Evolutionary conservation across 2,329 filamentous ascomycete species (phyloP).

Genomic region (Fusarium oxysporum): DNA sequence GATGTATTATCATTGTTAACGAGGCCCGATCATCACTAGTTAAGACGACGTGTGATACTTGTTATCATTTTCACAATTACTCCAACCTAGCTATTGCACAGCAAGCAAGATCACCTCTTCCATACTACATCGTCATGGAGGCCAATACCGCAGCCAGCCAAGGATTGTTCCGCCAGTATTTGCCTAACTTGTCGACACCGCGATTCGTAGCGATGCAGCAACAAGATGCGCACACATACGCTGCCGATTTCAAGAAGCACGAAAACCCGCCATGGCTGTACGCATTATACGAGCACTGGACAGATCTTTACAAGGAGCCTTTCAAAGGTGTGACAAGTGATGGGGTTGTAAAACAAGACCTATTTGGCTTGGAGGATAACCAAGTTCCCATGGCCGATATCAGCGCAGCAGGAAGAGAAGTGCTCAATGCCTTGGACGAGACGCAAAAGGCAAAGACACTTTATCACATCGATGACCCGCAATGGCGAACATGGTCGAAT

Average conservation of each 20-base stretch:
- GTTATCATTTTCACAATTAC: no score
- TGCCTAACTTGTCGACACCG: neutral
- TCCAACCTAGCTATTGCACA: neutral
- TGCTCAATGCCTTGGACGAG: neutral
- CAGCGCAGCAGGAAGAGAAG: neutral
- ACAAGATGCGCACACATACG: neutral
- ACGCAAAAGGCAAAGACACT: neutral
- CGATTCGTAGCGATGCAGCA: neutral
- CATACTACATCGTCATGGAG: neutral
- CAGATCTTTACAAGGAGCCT: neutral
- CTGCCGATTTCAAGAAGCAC: neutral
- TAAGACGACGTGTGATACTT: no score
- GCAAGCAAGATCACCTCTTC: neutral
- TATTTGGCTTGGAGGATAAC: neutral
- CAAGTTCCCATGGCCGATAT: neutral
- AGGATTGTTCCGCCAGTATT: neutral
- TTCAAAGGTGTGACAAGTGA: constrained; percentile 1
- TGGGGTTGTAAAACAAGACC: neutral
- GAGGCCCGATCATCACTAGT: no score
- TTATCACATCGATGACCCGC: constrained; percentile 74
- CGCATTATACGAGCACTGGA: constrained; percentile 2
- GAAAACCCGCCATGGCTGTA: constrained; percentile 3
- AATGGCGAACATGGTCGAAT: constrained; percentile 79
- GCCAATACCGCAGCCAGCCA: neutral
- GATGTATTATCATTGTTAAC: no score